Base-by-base conservation (phyloP, 1,284 basidiomycete species). In the Trametes pubescens region DNA sequence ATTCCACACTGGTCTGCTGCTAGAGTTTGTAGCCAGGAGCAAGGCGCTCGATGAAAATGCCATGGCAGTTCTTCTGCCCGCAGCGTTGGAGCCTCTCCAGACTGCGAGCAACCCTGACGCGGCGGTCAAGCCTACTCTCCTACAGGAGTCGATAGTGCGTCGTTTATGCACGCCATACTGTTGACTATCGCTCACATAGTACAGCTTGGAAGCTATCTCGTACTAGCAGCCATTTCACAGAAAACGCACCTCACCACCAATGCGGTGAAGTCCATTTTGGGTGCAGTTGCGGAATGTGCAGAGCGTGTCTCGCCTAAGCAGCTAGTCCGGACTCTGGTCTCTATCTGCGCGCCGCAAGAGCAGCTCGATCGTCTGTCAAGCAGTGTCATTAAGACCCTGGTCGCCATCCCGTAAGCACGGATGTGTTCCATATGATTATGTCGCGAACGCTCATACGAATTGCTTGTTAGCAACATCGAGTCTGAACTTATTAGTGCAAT, bases 1-100 rank as follows among this genome's bases (percentile, higher is more conserved):
- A 0, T 99, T 99, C 78, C 95, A 95, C 79, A 86, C 90, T 4
- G 89, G 93, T 3, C 87, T 86, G 0, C 79, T 96, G 51, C 86
- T 97, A 29, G 94, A 95, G 56, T 94, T 93, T 69, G 81, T 98
- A 51, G 85, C 87, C 37, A 80, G 84, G 32, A 78, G 72, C 59
- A 81, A 86, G 63, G 68, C 71, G 6, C 68, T 92, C n/a, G 84
- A 89, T 65, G 89, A 92, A 73, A 86, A 84, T 10, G 81, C 83
- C 0, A 76, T 89, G 21, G 88, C 87, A 0, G 84, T 85, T 69
- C 64, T 92, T 8, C 75, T 93, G 0, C 85, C 90, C 14, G 85
- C 89, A 0, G 74, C 89, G 11, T 73, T 91, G 14, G 82, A 84
- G 35, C 87, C 88, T 1, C 73, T 92, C 54, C 83, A 86, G 40